These are phyloP conservation scores for Yamadazyma sp. DNA, from an alignment of 1,139 yeast species.

Conservation along the genomic window DNA sequence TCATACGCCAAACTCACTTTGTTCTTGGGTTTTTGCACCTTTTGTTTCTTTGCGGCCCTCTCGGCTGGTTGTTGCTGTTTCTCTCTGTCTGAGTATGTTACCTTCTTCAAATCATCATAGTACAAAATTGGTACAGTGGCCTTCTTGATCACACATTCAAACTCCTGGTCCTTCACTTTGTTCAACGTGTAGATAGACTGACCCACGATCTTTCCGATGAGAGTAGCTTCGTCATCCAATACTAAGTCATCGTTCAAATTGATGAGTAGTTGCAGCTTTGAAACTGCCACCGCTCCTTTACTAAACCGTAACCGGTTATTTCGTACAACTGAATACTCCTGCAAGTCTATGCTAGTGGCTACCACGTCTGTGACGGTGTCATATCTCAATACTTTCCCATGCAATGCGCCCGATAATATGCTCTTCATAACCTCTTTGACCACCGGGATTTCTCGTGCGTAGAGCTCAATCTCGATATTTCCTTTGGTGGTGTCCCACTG, in stretches of 20 bases:
- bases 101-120: conserved; percentile 9
- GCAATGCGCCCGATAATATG: conserved; percentile 45
- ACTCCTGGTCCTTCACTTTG: conserved; percentile 52
- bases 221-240: conserved; percentile 46
- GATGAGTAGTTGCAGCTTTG: conserved; percentile 49
- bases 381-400: conserved; percentile 38
- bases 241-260: conserved; percentile 46
- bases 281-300: conserved; percentile 57
- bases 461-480: conserved; percentile 56
- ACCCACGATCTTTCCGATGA: conserved; percentile 66
- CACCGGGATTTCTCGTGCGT: conserved; percentile 70
- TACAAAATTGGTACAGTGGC: conserved; percentile 26
- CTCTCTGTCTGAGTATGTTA: conserved; percentile 7
- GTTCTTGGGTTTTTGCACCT: conserved; percentile 10
- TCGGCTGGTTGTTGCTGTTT: conserved; percentile 21
- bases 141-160: conserved; percentile 39
- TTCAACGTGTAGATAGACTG: conserved; percentile 57
- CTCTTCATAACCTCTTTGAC: conserved; percentile 50
- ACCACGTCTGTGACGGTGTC: conserved; percentile 8
- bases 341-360: neutral
- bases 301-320: conserved; percentile 55
- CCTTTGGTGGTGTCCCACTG: conserved; percentile 61
- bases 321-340: conserved; percentile 3
- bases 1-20: conserved; percentile 23
- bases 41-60: conserved; percentile 18